Base-by-base conservation (phyloP, 2,329 filamentous ascomycete genomes). In the Colletotrichum shisoi region DNA sequence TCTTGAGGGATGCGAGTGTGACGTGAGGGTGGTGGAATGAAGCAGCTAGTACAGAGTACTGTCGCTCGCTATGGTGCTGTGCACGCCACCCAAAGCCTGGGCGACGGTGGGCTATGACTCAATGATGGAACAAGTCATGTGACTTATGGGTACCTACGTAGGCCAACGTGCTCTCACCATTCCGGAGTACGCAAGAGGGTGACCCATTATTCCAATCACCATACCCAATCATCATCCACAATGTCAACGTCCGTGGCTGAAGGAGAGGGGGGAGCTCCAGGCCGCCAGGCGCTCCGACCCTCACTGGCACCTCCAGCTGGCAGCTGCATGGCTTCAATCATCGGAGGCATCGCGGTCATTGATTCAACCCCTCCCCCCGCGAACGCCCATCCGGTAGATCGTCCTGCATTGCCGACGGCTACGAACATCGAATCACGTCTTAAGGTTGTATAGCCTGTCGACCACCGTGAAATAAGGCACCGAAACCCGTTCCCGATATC, bases 1-100 rank as follows among this genome's bases (percentile, higher is more conserved):
- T 54, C 57, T 59, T 63, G 61, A 44, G 57, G 49, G 64, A 31
- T 39, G 51, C 51, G 34, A 27, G 56, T 48, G 56, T 68, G 65
- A 68, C 65, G 65, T 68, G 65, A 65, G 61, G 48, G 54, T 54
- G 59, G 59, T 63, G 24, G 48, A 42, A 53, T 31, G 49, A 57
- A 60, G 53, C 44, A 56, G 64, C 56, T 17, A 21, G 19, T 57
- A 49, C 24, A 46, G 13, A 21, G 19, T 57, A 49, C 24, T 52
- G 13, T 39, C 45, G 34, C 39, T 62, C 45, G 34, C 39, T 62
- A 51, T 27, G 51, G 37, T 19, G 51, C 63, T 31, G 51, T 44
- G 48, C 46, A 31, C 37, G 34, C 44, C 46, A 44, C 44, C 46
- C 17, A 27, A 52, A 17, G 37, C 37, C n/a, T 19, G 21, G 21